Evolutionary conservation across 352 stramenopile species (phyloP).

Genomic region (Globisporangium cystogenes): DNA sequence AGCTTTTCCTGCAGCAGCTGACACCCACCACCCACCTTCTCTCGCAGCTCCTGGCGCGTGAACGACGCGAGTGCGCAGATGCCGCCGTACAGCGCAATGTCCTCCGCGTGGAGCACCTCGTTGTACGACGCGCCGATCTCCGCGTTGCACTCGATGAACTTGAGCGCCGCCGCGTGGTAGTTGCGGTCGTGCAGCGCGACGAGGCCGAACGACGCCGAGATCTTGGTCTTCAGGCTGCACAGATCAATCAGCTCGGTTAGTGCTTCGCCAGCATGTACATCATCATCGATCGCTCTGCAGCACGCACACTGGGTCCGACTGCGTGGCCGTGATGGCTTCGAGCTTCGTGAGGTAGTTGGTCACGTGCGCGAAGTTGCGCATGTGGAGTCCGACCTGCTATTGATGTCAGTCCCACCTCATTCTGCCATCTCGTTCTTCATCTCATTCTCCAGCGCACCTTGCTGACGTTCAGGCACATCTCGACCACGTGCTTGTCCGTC

Average conservation of each 20-base stretch:
- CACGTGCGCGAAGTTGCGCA: constrained; percentile 82
- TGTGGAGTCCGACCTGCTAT: constrained; percentile 62
- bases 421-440: too few species aligned
- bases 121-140: constrained; percentile 81
- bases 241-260: not conserved
- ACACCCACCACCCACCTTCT: constrained; percentile 31
- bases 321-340: constrained; percentile 64
- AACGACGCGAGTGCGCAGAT: constrained; percentile 86
- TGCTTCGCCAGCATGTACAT: not conserved
- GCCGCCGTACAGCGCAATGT: constrained; percentile 85
- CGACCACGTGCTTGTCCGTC: constrained; percentile 85
- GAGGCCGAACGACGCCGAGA: constrained; percentile 69
- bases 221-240: constrained; percentile 73
- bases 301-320: constrained; percentile 64
- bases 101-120: constrained; percentile 78
- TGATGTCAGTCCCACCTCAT: not conserved
- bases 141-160: constrained; percentile 77
- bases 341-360: constrained; percentile 87
- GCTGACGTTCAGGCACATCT: constrained; percentile 89
- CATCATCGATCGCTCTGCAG: not conserved
- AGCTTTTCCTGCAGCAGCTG: too few species aligned
- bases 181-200: constrained; percentile 79
- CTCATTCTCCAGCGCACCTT: constrained; percentile 31
- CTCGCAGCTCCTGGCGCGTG: constrained; percentile 69
- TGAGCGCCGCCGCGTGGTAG: constrained; percentile 67